Conservation (phyloP, 1,284 basidiomycete species). For the Rhodotorula glutinis region DNA sequence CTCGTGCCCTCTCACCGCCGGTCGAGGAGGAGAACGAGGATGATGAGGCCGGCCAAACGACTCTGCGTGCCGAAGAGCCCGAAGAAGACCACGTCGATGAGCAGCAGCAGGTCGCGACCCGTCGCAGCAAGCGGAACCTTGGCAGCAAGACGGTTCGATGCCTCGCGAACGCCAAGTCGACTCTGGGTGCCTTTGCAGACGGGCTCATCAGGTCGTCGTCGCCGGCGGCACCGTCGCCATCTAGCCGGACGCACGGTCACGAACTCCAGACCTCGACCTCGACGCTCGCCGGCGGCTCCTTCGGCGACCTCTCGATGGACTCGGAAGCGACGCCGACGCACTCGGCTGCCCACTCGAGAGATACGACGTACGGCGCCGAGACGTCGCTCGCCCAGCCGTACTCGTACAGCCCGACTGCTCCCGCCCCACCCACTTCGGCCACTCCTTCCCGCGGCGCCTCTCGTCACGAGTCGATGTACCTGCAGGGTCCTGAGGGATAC, state of each 20-base stretch:
- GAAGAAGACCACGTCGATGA: slow-evolving; percentile 9
- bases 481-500: not conserved
- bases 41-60: slow-evolving; percentile 4
- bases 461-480: slow-evolving; percentile 5
- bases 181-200: slow-evolving; percentile 18
- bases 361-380: not conserved
- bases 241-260: not conserved
- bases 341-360: slow-evolving; percentile 29
- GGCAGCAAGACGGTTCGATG: slow-evolving; percentile 26
- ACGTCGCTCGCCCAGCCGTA: slow-evolving; percentile 16
- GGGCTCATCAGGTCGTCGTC: slow-evolving; percentile 1
- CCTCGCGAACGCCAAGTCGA: slow-evolving; percentile 24
- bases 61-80: slow-evolving; percentile 4
- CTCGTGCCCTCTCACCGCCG: slow-evolving; percentile 10
- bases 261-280: not conserved
- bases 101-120: slow-evolving; percentile 5
- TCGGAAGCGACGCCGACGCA: slow-evolving; percentile 38
- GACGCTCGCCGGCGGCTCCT: slow-evolving; percentile 14
- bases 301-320: slow-evolving; percentile 34
- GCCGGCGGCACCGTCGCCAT: not conserved
- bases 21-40: slow-evolving; percentile 22
- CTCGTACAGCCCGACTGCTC: slow-evolving; percentile 21
- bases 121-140: slow-evolving; percentile 16
- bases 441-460: slow-evolving; percentile 1
- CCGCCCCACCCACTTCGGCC: not conserved